These are phyloP conservation scores for Lipomyces spencermartinsiae DNA, from an alignment of 805 yeast genomes.

Conservation along the genomic window DNA sequence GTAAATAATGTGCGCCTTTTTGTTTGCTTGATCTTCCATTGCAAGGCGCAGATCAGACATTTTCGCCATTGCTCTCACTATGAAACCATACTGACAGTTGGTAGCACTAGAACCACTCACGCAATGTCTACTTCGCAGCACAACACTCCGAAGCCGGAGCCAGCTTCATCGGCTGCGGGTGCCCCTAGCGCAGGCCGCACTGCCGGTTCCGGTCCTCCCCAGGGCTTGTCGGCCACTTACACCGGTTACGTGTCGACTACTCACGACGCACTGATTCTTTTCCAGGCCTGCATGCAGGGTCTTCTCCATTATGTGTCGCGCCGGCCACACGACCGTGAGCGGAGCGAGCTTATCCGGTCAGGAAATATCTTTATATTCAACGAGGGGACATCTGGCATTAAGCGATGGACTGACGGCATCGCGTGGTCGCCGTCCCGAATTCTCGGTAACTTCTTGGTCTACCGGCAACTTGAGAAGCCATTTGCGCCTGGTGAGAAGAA, in stretches of 20 bases:
- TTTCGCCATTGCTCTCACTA: not conserved
- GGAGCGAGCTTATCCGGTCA: slow-evolving; percentile 66
- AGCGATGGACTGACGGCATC: slow-evolving; percentile 96
- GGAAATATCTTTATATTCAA: slow-evolving; percentile 86
- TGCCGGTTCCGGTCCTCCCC: slow-evolving; percentile 23
- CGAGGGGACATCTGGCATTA: slow-evolving; percentile 81
- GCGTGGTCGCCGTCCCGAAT: slow-evolving; percentile 93
- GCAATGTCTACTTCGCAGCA: slow-evolving; percentile 26
- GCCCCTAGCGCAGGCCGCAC: not conserved
- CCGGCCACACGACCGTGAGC: slow-evolving; percentile 82
- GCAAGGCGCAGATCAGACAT: not conserved
- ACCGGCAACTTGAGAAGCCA: slow-evolving; percentile 68
- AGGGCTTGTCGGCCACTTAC: slow-evolving; percentile 56
- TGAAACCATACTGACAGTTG: not conserved
- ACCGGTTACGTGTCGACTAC: slow-evolving; percentile 81
- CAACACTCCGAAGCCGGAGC: slow-evolving; percentile 25
- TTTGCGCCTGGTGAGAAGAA: slow-evolving; percentile 55
- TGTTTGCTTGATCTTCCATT: not conserved
- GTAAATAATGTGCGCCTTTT: not conserved
- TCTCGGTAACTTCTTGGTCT: slow-evolving; percentile 81
- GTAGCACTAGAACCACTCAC: not conserved
- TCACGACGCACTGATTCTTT: slow-evolving; percentile 77
- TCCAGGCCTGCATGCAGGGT: slow-evolving; percentile 77
- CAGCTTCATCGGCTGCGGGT: slow-evolving; percentile 6
- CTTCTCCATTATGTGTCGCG: slow-evolving; percentile 68